Evolutionary conservation across 2,329 filamentous ascomycete genomes (phyloP), one percentile per base, ranked within the genome.

Genomic region (Colletotrichum noveboracense): DNA sequence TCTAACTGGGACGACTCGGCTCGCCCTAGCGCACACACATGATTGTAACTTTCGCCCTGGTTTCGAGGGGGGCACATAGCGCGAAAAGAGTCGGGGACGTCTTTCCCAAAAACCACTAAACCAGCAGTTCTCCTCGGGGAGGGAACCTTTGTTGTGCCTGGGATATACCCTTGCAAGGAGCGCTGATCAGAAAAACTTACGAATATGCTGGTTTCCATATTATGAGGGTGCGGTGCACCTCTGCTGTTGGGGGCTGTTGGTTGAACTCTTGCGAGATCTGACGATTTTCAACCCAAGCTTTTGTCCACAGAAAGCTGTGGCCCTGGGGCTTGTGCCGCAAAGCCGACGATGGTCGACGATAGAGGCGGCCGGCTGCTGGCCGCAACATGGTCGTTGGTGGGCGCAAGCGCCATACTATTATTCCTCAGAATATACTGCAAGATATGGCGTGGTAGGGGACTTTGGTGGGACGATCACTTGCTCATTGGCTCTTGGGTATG

Each of bases 401-500:
- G 73, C 3, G 75, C 79, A 2, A 78, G 78, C 48, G 80, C 76
- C 6, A 64, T 83, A 1, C 60, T 84, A 18, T 71, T 85, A 6
- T 76, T 77, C 13, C 69, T 85, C 21, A 79, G 84, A 7, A 67
- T 85, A 34, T 85, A 85, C 79, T 85, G 83, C 80, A 85, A 85
- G 66, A 64, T 81, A 32, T 82, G 81, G 78, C 80, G 83, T 14
- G 81, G 80, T 2, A 80, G 81, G 43, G 84, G 83, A 61, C 43
- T 85, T 30, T 85, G 83, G 82, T 84, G 83, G 80, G 84, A 85
- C 71, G 84, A 85, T 76, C 81, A 83, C 75, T 62, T 83, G 18
- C 77, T 85, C 62, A 80, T 85, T n/a, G 74, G 77, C 12, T 78
- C 83, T 13, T 84, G 83, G 83, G 83, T 85, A 81, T 43, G 83